Conservation (phyloP, 148 eudicot species). For the Camellia sinensis region DNA sequence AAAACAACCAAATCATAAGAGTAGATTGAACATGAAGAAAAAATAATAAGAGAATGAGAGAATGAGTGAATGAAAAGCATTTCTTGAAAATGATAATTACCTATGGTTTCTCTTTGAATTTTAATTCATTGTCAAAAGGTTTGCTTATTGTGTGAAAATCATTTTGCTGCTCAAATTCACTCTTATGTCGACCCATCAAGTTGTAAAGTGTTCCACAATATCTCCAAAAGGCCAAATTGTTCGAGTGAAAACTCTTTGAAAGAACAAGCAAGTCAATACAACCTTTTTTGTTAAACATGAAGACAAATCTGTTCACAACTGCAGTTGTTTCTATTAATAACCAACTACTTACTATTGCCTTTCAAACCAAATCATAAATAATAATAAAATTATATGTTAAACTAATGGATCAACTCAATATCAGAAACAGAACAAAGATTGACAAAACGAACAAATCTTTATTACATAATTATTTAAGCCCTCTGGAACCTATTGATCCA, state of each 20-base stretch:
- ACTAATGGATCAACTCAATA: constrained; percentile 5
- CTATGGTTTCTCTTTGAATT: neutral
- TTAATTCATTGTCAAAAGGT: neutral
- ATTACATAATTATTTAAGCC: neutral
- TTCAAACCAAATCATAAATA: neutral
- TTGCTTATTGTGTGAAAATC: neutral
- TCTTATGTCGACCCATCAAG: neutral
- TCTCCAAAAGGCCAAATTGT: neutral
- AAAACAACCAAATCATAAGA: neutral
- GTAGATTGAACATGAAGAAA: neutral
- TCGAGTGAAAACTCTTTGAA: neutral
- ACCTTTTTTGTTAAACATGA: neutral
- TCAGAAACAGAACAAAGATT: neutral
- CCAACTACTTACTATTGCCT: neutral
- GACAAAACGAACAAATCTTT: neutral
- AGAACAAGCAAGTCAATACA: neutral
- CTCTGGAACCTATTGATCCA: too few relatives aligned
- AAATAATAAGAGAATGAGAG: neutral
- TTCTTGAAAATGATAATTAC: neutral
- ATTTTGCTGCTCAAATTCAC: neutral
- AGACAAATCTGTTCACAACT: neutral
- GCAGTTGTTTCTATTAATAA: neutral
- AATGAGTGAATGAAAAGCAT: neutral
- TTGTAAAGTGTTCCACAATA: neutral
- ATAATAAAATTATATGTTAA: neutral